phyloP scores from a whole-genome alignment of 768 basidiomycete genomes.

The Leucosporidium yakuticum region DNA sequence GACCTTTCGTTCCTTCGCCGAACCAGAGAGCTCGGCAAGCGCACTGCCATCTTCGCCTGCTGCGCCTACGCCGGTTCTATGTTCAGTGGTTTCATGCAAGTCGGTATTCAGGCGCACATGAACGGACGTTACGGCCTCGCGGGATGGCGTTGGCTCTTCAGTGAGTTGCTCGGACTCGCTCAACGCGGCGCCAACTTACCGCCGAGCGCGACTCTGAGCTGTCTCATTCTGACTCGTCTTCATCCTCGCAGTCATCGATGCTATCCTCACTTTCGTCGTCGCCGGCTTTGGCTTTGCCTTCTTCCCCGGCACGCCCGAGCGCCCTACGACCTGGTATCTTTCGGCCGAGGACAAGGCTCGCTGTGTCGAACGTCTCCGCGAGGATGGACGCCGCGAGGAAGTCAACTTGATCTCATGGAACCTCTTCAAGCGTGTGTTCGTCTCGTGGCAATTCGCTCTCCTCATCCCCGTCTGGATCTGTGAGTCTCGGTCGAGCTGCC shows the following conservation, averaged over 20 bases:
- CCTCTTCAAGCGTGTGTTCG: conserved; percentile 5
- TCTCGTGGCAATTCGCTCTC: not conserved
- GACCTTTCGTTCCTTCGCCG: too few species aligned
- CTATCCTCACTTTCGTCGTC: not conserved
- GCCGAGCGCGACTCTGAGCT: too few species aligned
- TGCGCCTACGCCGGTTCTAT: conserved; percentile 8
- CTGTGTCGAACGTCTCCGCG: not conserved
- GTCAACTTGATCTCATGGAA: not conserved
- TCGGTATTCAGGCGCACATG: not conserved
- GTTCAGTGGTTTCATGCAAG: conserved; percentile 5
- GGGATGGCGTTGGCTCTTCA: not conserved
- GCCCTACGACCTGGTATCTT: not conserved
- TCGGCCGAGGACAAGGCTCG: not conserved
- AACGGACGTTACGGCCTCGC: not conserved
- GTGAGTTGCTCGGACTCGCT: too few species aligned
- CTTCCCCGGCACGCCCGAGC: not conserved
- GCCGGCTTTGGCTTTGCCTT: not conserved
- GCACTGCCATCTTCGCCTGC: conserved; percentile 1
- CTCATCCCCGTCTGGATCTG: not conserved
- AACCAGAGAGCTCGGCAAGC: conserved; percentile 1
- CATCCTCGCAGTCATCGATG: conserved; percentile 3
- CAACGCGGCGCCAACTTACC: too few species aligned
- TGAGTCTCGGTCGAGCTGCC: not conserved
- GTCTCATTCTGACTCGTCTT: too few species aligned
- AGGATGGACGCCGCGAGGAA: not conserved